phyloP scores from a whole-genome alignment of 345 rosid genomes.

The Erodium maritimum region DNA sequence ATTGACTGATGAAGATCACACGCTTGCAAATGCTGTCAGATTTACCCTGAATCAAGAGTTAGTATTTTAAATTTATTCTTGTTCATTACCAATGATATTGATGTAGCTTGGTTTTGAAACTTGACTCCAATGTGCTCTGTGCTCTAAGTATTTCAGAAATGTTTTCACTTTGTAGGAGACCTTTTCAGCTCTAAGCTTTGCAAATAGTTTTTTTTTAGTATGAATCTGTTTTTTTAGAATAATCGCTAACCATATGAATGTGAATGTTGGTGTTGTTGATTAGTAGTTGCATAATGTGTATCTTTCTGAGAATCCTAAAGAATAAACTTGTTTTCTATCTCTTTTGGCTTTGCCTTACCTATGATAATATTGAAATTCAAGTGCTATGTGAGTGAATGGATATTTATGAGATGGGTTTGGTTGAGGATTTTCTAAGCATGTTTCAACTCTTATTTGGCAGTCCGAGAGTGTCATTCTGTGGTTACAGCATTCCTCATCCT shows the following conservation, averaged over 20 bases:
- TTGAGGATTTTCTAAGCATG: no score
- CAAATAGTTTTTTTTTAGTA: not conserved
- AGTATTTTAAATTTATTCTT: conserved; percentile 24
- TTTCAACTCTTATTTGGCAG: conserved; percentile 28
- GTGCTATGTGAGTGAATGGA: no score
- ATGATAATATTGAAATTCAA: no score
- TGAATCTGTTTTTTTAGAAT: no score
- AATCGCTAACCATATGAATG: not conserved
- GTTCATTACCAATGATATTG: not conserved
- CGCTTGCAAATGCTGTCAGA: conserved; percentile 72
- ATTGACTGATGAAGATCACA: conserved; percentile 68
- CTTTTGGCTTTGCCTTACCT: not conserved
- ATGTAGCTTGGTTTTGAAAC: not conserved
- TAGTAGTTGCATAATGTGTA: no score
- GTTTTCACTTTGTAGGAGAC: not conserved
- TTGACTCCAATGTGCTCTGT: not conserved
- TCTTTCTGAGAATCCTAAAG: no score
- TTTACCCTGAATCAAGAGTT: conserved; percentile 89
- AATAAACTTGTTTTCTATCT: not conserved
- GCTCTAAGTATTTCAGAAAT: not conserved
- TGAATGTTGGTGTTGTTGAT: no score
- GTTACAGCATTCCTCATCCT: conserved; percentile 90
- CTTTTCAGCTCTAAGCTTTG: not conserved
- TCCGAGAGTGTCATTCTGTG: conserved; percentile 59
- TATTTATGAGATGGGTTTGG: no score